Evolutionary conservation across 1,139 yeast species (phyloP), one percentile per base, ranked within the genome.

Genomic region (Diutina rugosa): DNA sequence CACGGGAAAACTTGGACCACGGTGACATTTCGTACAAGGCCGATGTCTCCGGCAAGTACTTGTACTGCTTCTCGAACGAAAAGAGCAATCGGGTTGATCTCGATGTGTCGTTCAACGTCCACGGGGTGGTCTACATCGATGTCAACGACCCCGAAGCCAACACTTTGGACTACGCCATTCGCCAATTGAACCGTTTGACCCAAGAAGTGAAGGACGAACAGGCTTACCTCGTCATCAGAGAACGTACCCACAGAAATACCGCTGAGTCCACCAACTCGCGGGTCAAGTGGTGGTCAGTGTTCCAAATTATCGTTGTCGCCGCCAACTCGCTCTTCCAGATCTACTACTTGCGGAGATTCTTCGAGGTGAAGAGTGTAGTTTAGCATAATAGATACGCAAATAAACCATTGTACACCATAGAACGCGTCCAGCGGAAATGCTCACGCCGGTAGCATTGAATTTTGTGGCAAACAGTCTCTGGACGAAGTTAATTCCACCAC

Each of bases 241-340:
- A 93, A 73, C 85, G 98, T 74, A 88, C 96, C 44, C 99, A 93
- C 72, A 87, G 99, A 80, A 93, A 93, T 74, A 93, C 99, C 18
- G 98, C 99, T 7, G 99, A 93, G 73, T 87, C 96, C 35, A 93
- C 99, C 56, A 93, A 93, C 72, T 86, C 95, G 58, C 84, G 99
- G 68, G 98, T 93, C 65, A 93, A 93, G 73, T 93, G 95, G 90
- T 93, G 99, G 99, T 88, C 96, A 35, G 79, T 89, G 47, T 87
- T 91, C 79, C 99, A 93, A 74, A 77, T 93, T 61, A 65, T 85
- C 57, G 91, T 93, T 59, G 97, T 93, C 55, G 87, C 86, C 51
- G 82, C 80, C 61, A 93, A 90, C 77, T 88, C 96, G 38, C 64
- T 91, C 57, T 93, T 93, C 82, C 99, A 93, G 72, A 90, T 93